Evolutionary conservation across 73 alveolate genomes (phyloP), one percentile per base, ranked within the genome.

Genomic region (Tetrahymena borealis): DNA sequence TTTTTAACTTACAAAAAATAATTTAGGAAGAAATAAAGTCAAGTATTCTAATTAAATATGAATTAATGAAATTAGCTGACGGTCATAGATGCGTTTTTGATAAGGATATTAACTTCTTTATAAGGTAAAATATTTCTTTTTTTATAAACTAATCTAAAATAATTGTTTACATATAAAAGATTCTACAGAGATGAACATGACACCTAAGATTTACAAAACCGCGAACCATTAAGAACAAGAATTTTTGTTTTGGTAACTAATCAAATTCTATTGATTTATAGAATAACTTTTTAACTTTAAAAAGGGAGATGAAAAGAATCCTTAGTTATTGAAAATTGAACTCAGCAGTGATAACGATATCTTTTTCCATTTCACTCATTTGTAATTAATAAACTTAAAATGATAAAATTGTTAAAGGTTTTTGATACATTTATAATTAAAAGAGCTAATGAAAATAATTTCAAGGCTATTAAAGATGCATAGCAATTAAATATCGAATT

Each of bases 301-400:
- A n/a, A 60, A 60, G 79, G 95, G 95, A 39, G 91, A 92, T 38
- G 95, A 93, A 24, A 24, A 93, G 39, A 33, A 42, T 32, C 85
- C 91, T 15, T 60, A 79, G 40, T 60, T 36, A 33, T 60, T 93
- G 92, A 93, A 85, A 85, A 93, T 93, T 13, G 95, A 93, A 85
- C 39, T 93, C 18, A 93, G 95, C 40, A 79, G 93, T 7, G 95
- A 93, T 38, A 85, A 85, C 35, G 95, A 93, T 93, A 90, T 93
- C 35, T 93, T 93, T 91, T 93, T 93, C 39, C 91, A 93, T 40
- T 93, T 93, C 33, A 77, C 79, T 39, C 95, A 93, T 38, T 78
- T 39, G 95, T 93, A 93, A 28, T 24, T 32, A 18, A n/a, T 12
- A 39, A 39, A 9, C 28, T 24, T 13, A 6, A 6, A 12, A 18